Conservation (phyloP, 2,329 filamentous ascomycete species). For the Magnaporthiopsis poae region DNA sequence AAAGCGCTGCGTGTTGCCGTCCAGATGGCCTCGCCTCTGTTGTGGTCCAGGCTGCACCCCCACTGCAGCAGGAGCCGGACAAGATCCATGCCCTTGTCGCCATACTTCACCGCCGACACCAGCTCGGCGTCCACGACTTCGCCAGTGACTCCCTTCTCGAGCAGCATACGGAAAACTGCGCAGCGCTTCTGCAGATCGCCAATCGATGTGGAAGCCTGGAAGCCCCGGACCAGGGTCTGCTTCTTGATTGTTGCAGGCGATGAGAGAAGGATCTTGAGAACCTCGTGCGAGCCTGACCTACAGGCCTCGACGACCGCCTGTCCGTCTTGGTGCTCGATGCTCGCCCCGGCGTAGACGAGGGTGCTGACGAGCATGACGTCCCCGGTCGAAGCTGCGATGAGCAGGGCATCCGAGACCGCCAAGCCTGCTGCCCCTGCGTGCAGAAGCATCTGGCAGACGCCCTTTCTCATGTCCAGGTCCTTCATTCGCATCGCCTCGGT, state of each 20-base stretch:
- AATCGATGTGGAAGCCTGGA: slow-evolving; percentile 46
- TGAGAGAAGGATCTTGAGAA: slow-evolving; percentile 39
- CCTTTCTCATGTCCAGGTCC: slow-evolving; percentile 29
- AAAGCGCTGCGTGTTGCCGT: slow-evolving; percentile 43
- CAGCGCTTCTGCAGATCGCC: slow-evolving; percentile 38
- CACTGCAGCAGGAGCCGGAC: slow-evolving; percentile 40
- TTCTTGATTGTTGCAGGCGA: slow-evolving; percentile 29
- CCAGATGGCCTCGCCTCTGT: slow-evolving; percentile 45
- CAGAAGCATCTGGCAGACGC: slow-evolving; percentile 36
- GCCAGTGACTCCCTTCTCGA: slow-evolving; percentile 39
- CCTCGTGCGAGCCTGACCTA: slow-evolving; percentile 37
- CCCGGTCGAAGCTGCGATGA: slow-evolving; percentile 42
- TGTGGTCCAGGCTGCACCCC: slow-evolving; percentile 47
- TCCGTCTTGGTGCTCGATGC: slow-evolving; percentile 39
- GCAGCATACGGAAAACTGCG: slow-evolving; percentile 39
- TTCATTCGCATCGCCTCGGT: slow-evolving; percentile 32
- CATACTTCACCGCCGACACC: slow-evolving; percentile 41
- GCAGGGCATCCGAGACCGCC: slow-evolving; percentile 38
- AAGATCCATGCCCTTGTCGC: slow-evolving; percentile 37
- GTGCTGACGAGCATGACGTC: slow-evolving; percentile 41
- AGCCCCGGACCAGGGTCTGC: slow-evolving; percentile 37
- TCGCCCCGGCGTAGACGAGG: slow-evolving; percentile 42
- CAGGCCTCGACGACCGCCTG: slow-evolving; percentile 47
- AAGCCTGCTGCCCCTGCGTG: slow-evolving; percentile 34
- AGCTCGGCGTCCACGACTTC: slow-evolving; percentile 44